Evolutionary conservation across 208 protist genomes (phyloP).

Genomic region (Strigomonas oncopelti): DNA sequence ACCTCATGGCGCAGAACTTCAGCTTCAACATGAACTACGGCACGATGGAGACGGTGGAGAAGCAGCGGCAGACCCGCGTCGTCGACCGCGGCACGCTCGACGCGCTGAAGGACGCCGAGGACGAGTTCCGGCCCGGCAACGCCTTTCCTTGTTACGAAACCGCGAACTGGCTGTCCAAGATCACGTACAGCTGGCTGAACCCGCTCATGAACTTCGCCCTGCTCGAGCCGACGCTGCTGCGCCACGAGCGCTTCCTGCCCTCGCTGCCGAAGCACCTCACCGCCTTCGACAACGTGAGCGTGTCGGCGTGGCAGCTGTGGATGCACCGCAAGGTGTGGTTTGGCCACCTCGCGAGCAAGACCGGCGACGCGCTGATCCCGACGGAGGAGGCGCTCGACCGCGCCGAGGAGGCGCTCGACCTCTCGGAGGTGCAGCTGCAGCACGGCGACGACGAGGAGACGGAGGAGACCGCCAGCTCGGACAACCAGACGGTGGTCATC

Average conservation of each 20-base stretch:
- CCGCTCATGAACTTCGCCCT: conserved; percentile 50
- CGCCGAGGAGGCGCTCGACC: conserved; percentile 31
- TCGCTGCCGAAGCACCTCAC: conserved; percentile 46
- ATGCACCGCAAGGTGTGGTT: conserved; percentile 49
- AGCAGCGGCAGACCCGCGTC: conserved; percentile 14
- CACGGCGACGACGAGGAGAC: conserved; percentile 23
- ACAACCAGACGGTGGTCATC: conserved; percentile 45
- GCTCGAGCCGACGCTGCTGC: conserved; percentile 51
- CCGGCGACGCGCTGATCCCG: conserved; percentile 35
- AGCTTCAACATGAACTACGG: conserved; percentile 16
- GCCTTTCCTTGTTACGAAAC: conserved; percentile 51
- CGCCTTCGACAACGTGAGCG: conserved; percentile 42
- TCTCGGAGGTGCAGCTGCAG: conserved; percentile 13
- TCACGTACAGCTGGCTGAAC: conserved; percentile 68
- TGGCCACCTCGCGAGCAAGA: conserved; percentile 25
- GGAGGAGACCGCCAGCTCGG: conserved; percentile 44
- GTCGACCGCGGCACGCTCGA: conserved; percentile 37
- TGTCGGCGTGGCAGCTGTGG: conserved; percentile 56
- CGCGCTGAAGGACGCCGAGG: conserved; percentile 38
- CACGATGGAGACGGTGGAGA: neutral
- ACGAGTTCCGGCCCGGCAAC: conserved; percentile 66
- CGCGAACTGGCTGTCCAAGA: conserved; percentile 27
- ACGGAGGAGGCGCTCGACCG: conserved; percentile 42
- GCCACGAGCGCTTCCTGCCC: conserved; percentile 58
- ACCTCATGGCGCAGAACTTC: conserved; percentile 3